Evolutionary conservation across 1,284 basidiomycete species (phyloP), one percentile per base, ranked within the genome.

Genomic region (Tilletia horrida): DNA sequence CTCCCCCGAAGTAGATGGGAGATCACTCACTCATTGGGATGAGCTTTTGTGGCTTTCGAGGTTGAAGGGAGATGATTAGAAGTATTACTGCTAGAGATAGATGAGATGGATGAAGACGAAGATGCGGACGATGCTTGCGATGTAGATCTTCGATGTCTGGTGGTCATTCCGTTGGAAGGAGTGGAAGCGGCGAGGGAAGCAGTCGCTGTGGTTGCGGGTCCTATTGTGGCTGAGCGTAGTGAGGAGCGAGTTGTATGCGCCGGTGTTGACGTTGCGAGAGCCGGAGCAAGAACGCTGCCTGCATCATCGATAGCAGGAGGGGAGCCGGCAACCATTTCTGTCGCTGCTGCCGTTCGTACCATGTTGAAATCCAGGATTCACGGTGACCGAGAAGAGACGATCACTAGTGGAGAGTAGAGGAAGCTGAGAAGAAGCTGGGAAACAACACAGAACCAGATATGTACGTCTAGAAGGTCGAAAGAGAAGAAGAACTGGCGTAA

Each of bases 81-180:
- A 23, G 21, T 52, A 25, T 14, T 52, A 52, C n/a, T 52, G 23
- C 23, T 52, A 27, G 50, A 7, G 50, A 27, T 52, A 52, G 23
- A 14, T 14, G 50, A 52, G 50, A 52, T 52, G n/a, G 50, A 18
- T 23, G 45, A 48, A 18, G 45, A 48, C 16, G 45, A 52, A 13
- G 50, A 23, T 52, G 50, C 27, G n/a, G 50, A 21, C 23, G 50
- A 52, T 7, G 50, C 50, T 23, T 13, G 13, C 21, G 50, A 52
- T 25, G 50, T 52, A 13, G 50, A 52, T 14, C 50, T 52, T 52
- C 50, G n/a, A 52, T 52, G 50, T 16, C 47, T n/a, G 18, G 47
- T 25, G 2, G 23, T 14, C n/a, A 16, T 8, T 48, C 47, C 47
- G 35, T 40, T 4, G 35, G 35, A 6, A 11, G 35, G 35, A 40